Percentiles rank a stretch among this genome's conserved stretches.
These are phyloP conservation scores for Tylopilus sp. DNA, from an alignment of 1,284 basidiomycete genomes.

Conservation along the genomic window DNA sequence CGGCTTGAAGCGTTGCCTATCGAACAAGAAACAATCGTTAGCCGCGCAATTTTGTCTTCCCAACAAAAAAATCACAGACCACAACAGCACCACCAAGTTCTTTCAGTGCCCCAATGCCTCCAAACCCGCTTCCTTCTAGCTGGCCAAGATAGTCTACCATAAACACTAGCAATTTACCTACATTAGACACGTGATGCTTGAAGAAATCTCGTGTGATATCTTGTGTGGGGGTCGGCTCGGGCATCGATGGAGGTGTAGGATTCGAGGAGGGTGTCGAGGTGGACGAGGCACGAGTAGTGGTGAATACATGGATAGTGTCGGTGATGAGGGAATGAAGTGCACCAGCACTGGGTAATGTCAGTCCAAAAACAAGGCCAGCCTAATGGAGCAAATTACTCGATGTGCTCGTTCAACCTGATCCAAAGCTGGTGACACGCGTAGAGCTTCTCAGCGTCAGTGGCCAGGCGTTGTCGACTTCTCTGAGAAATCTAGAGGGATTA, in stretches of 20 bases:
- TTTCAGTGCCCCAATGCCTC: slow-evolving; percentile 27
- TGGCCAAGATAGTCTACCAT: slow-evolving; percentile 42
- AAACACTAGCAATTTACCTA: slow-evolving; percentile 57
- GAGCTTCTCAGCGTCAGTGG: slow-evolving; percentile 87
- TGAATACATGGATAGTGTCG: slow-evolving; percentile 64
- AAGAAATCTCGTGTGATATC: slow-evolving; percentile 88
- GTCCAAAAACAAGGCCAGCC: not conserved
- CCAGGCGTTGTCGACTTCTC: slow-evolving; percentile 71
- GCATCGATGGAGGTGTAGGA: slow-evolving; percentile 8
- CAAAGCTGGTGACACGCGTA: slow-evolving; percentile 83
- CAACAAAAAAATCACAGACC: slow-evolving; percentile 42
- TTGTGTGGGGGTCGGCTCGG: slow-evolving; percentile 42
- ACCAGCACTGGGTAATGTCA: slow-evolving; percentile 39
- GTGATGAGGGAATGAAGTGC: slow-evolving; percentile 58
- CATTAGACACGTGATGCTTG: slow-evolving; percentile 62
- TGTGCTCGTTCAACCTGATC: slow-evolving; percentile 73
- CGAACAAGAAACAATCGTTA: not conserved
- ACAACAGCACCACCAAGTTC: slow-evolving; percentile 52
- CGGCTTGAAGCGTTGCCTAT: slow-evolving; percentile 72
- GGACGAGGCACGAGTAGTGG: slow-evolving; percentile 68
- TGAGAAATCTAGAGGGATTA: slow-evolving; percentile 67
- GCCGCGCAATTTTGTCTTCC: not conserved
- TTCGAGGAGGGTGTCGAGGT: slow-evolving; percentile 13
- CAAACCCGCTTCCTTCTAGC: slow-evolving; percentile 28
- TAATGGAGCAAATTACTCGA: slow-evolving; percentile 48